These are phyloP conservation scores for Ophiostoma angusticollis DNA, from an alignment of 2,329 filamentous ascomycete genomes.

Conservation along the genomic window DNA sequence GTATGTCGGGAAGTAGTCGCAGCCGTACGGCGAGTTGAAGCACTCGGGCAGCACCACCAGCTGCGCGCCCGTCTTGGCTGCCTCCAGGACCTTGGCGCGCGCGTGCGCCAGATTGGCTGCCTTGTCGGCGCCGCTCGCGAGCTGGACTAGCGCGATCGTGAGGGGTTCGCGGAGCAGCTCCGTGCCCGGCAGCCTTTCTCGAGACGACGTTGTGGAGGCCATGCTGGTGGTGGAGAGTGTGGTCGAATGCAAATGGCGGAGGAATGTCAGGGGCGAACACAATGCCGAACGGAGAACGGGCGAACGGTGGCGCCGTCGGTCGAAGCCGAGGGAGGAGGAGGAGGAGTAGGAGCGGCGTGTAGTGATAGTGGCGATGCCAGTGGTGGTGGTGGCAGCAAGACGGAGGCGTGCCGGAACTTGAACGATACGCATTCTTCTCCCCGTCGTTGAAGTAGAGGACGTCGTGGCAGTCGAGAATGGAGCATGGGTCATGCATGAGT, in stretches of 20 bases:
- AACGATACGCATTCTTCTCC: not conserved
- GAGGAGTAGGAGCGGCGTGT: not conserved
- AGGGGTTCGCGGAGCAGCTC: constrained; percentile 58
- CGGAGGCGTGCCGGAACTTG: not conserved
- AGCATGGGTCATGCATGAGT: no score
- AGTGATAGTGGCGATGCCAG: not conserved
- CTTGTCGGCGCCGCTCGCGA: constrained; percentile 75
- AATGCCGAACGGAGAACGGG: not conserved
- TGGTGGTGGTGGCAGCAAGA: not conserved
- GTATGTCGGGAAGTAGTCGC: constrained; percentile 78
- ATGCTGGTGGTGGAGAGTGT: not conserved
- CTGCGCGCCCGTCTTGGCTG: constrained; percentile 61
- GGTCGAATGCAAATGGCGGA: no score
- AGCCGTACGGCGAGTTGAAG: constrained; percentile 97
- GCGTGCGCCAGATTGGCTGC: constrained; percentile 69
- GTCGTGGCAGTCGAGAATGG: no score
- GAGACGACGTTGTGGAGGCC: not conserved
- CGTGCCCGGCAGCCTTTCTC: constrained; percentile 13
- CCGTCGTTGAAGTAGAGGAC: no score
- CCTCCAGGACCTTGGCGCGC: constrained; percentile 69
- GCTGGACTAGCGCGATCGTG: constrained; percentile 70
- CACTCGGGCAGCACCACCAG: constrained; percentile 93
- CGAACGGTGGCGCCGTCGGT: not conserved
- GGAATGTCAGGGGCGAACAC: no score
- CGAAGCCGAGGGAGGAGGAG: not conserved